Conservation (phyloP, 116 monocot species). For the Trichopus zeylanicus region DNA sequence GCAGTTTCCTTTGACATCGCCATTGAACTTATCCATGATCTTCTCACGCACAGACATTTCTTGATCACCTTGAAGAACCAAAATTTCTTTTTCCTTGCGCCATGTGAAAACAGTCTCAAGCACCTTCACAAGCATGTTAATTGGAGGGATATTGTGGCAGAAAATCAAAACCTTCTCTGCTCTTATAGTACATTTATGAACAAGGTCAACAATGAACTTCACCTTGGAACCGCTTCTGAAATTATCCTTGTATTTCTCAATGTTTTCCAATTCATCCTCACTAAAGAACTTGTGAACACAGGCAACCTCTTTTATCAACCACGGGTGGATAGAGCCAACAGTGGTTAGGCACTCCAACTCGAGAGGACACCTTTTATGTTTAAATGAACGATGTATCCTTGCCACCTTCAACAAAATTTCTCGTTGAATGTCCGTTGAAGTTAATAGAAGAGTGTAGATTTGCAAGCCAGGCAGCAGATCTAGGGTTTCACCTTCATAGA, state of each 20-base stretch:
- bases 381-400: conserved; percentile 22
- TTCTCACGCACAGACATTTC: conserved; percentile 32
- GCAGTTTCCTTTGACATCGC: conserved; percentile 23
- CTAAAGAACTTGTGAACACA: conserved; percentile 34
- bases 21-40: conserved; percentile 61
- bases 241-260: conserved; percentile 29
- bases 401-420: conserved; percentile 24
- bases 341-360: conserved; percentile 53
- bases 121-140: conserved; percentile 36
- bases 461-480: conserved; percentile 59
- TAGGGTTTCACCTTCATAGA: conserved; percentile 31
- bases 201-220: conserved; percentile 60
- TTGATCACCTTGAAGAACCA: conserved; percentile 66
- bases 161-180: conserved; percentile 68
- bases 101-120: conserved; percentile 47
- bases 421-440: conserved; percentile 36
- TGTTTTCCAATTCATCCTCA: conserved; percentile 26
- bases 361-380: conserved; percentile 30
- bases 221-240: conserved; percentile 45
- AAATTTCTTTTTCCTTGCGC: conserved; percentile 37
- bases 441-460: conserved; percentile 48
- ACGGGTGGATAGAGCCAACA: conserved; percentile 69
- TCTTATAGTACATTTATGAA: conserved; percentile 45
- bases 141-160: conserved; percentile 57
- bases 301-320: conserved; percentile 39